Base-by-base conservation (phyloP, 202 grass and related monocot species). In the Schoenoplectus triqueter region DNA sequence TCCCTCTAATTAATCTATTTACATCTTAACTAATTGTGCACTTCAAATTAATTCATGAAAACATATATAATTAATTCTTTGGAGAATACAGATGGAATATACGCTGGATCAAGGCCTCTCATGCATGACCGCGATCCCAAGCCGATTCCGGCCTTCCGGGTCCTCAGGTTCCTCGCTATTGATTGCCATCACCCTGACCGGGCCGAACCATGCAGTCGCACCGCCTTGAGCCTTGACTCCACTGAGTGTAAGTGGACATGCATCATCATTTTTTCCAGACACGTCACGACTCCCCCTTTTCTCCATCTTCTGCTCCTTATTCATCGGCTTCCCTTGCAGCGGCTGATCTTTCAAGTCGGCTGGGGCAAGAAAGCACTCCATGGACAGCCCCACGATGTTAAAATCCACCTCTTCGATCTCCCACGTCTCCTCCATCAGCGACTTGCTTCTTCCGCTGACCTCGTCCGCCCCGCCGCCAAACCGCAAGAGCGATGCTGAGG, bases 181-280 rank as follows among this genome's bases (percentile, higher is more conserved):
- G 3, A 98, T 83, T 0, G 95, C 93, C 19, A 93, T 92, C 41
- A 98, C 90, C 87, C 93, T 90, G 11, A 93, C 91, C 0, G 91
- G 89, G 4, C 95, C 95, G 2, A 98, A 88, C 64, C 93, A 92
- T 1, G 84, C 64, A 6, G 73, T 49, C 4, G 64, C 22, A 6
- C 79, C 79, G 14, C 11, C 31, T 67, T 75, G 80, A 6, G 10
- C 60, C 49, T 57, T 77, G 19, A 84, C 89, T 5, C 79, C 68
- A 0, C 10, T 50, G 44, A n/a, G 11, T 47, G 50, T 42, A 20
- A 31, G 17, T 17, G 49, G 50, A 40, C 19, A 73, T 55, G 45
- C 70, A 19, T 10, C 11, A 41, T 64, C 66, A 19, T 13, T 66
- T 10, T 80, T 88, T 9, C 5, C 10, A 5, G 54, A 68, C 52